phyloP scores from a whole-genome alignment of 2,329 filamentous ascomycete species.

The Claviceps digitariae region DNA sequence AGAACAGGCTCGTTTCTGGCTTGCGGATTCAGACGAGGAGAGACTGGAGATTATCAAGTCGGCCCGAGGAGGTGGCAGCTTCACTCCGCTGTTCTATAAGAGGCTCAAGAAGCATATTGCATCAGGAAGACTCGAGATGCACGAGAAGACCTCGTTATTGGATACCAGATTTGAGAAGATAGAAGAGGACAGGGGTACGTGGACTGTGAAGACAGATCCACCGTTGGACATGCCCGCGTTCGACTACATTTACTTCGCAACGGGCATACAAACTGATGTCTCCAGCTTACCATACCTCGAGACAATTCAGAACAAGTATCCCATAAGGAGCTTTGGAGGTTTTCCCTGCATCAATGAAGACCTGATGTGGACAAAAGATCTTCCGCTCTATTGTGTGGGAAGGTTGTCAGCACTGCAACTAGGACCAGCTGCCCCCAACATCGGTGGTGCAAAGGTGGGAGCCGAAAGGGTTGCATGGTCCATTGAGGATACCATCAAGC shows the following conservation, averaged over 20 bases:
- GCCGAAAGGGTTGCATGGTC: conserved; percentile 63
- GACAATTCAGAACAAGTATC: conserved; percentile 43
- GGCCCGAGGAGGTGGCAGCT: conserved; percentile 63
- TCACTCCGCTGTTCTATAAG: conserved; percentile 55
- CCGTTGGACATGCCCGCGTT: conserved; percentile 39
- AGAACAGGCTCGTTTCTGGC: conserved; percentile 66
- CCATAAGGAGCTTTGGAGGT: conserved; percentile 48
- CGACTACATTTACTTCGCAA: conserved; percentile 65
- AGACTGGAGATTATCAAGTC: conserved; percentile 49
- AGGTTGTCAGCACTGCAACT: conserved; percentile 53
- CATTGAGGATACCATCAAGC: conserved; percentile 39
- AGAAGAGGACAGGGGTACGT: conserved; percentile 18
- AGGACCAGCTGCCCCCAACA: conserved; percentile 59
- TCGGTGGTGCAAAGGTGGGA: conserved; percentile 59
- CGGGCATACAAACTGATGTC: conserved; percentile 54
- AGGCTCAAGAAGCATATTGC: conserved; percentile 48
- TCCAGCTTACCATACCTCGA: conserved; percentile 45
- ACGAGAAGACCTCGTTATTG: conserved; percentile 42
- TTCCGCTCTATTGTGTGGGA: conserved; percentile 61
- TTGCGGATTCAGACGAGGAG: conserved; percentile 57
- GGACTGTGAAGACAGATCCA: conserved; percentile 37
- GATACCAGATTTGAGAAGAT: conserved; percentile 35
- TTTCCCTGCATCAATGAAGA: conserved; percentile 64
- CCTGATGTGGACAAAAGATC: conserved; percentile 58
- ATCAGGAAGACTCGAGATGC: conserved; percentile 37